Evolutionary conservation across 345 rosid genomes (phyloP).

Genomic region (Pistacia vera): DNA sequence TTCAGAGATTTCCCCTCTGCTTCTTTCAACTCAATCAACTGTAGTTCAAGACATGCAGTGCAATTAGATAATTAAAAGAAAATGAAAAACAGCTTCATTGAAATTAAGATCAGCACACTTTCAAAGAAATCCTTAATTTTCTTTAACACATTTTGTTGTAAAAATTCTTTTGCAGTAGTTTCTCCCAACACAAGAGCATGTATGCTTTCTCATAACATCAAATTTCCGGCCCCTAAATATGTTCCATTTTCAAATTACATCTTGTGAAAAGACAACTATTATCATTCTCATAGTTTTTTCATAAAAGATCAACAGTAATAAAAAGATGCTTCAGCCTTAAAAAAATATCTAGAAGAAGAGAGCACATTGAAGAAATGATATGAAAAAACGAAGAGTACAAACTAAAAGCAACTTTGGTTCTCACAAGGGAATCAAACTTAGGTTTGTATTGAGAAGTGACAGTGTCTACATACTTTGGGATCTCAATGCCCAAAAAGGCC

Average conservation of each 20-base stretch:
- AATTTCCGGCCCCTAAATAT: no score
- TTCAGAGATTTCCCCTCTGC: slow-evolving; percentile 77
- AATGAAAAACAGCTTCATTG: background rate
- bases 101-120: background rate
- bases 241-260: background rate
- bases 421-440: slow-evolving; percentile 75
- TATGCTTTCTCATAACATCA: no score
- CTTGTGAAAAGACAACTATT: background rate
- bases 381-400: slow-evolving; percentile 5
- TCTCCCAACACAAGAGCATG: no score
- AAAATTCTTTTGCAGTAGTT: no score
- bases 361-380: background rate
- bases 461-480: slow-evolving; percentile 77
- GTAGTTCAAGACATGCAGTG: slow-evolving; percentile 11
- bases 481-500: slow-evolving; percentile 52
- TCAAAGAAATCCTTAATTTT: background rate
- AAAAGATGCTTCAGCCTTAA: no score
- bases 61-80: background rate
- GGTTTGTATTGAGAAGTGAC: slow-evolving; percentile 87
- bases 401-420: slow-evolving; percentile 21
- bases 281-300: background rate
- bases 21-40: slow-evolving; percentile 84
- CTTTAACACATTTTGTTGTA: background rate
- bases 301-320: background rate
- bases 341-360: background rate